Base-by-base conservation (phyloP, 73 alveolate genomes). In the Paramecium sexaurelia region DNA sequence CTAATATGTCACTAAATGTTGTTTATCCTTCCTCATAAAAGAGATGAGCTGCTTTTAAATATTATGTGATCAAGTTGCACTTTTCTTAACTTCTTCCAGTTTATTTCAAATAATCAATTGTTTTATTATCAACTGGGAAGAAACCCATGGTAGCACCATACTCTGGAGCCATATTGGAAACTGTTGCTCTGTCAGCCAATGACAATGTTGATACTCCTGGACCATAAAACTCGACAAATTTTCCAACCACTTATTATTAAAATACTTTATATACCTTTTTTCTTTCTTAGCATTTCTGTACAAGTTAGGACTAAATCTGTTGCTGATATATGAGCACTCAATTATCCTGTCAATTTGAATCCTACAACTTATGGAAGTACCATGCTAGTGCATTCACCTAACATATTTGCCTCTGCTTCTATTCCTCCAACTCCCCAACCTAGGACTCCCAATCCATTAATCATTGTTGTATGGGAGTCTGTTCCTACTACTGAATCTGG, bases 361-460 rank as follows among this genome's bases (percentile, higher is more conserved):
- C 99, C 99, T n/a, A 96, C 98, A 17, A 96, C 99, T 89, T 95
- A 92, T 24, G 99, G 99, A 11, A 96, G 95, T 29, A 95, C 98
- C 97, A 96, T 94, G 22, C 98, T 92, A 22, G 96, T 94, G 19
- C 97, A 82, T 84, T 96, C 93, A 29, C 98, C 99, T 41, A 96
- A 96, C 99, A 96, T 95, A 68, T 95, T 97, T 11, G 99, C 96
- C 93, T 96, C 99, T 85, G 99, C 99, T 91, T 96, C 99, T 55
- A 96, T 96, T 27, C 99, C 99, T 24, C 99, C 99, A 73, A 95
- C 98, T 36, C 99, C 99, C 99, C 99, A 96, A 19, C 98, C 98
- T 83, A 93, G 93, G 27, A 96, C 98, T 26, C 99, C 98, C 19
- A 95, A 94, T 7, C 99, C 98, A 75, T 96, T 96, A 91, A 96